Conservation (phyloP, 352 stramenopile species). For the Globisporangium emineosum region DNA sequence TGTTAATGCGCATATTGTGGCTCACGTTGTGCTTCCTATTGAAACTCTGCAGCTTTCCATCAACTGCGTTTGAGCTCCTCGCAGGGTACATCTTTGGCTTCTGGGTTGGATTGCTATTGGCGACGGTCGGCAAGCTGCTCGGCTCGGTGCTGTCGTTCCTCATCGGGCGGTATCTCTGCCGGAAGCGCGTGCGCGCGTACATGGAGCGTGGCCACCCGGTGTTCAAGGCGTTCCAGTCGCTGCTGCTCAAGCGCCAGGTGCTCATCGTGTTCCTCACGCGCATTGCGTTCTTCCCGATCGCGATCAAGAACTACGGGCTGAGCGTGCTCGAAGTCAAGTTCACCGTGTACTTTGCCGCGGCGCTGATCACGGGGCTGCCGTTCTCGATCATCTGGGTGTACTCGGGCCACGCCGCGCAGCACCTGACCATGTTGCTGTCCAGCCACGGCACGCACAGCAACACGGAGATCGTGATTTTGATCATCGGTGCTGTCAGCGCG, state of each 20-base stretch:
- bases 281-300: slow-evolving; percentile 81
- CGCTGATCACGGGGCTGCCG: slow-evolving; percentile 58
- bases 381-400: slow-evolving; percentile 83
- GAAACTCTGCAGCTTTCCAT: slow-evolving; percentile 47
- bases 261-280: slow-evolving; percentile 80
- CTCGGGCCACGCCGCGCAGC: slow-evolving; percentile 62
- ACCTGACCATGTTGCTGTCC: slow-evolving; percentile 51
- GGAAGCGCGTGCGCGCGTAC: slow-evolving; percentile 56
- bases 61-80: slow-evolving; percentile 73
- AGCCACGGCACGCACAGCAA: slow-evolving; percentile 35
- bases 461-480: slow-evolving; percentile 49
- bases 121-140: slow-evolving; percentile 60
- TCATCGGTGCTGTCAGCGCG: slow-evolving; percentile 51
- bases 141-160: slow-evolving; percentile 66
- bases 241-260: slow-evolving; percentile 56
- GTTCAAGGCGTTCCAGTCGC: slow-evolving; percentile 63
- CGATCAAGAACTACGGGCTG: slow-evolving; percentile 85
- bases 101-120: slow-evolving; percentile 60
- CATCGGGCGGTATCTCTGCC: slow-evolving; percentile 69
- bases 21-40: not conserved
- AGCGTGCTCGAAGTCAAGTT: slow-evolving; percentile 77
- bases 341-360: slow-evolving; percentile 57
- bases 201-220: slow-evolving; percentile 69
- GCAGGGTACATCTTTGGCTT: slow-evolving; percentile 80
- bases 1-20: not conserved